Percentiles rank a stretch among this genome's conserved stretches.
These are phyloP conservation scores for Eucalyptus camaldulensis DNA, from an alignment of 345 rosid genomes.

Conservation along the genomic window DNA sequence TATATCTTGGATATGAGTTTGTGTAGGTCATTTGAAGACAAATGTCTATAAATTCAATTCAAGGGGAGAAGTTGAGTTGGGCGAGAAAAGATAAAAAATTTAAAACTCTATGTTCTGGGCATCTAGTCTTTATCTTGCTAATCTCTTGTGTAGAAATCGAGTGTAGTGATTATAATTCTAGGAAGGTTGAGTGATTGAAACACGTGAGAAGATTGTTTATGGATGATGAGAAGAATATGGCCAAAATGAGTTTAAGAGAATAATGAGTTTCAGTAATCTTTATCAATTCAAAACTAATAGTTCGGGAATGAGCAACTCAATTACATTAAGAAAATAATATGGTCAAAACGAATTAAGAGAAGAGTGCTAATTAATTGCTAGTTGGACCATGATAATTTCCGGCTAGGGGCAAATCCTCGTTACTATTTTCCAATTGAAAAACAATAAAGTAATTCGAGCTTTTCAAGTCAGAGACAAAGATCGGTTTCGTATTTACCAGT, in stretches of 20 bases:
- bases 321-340: background rate
- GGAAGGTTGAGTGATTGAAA: background rate
- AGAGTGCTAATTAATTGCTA: background rate
- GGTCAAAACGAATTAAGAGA: background rate
- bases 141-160: background rate
- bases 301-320: background rate
- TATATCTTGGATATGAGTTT: background rate
- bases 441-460: background rate
- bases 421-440: background rate
- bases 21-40: background rate
- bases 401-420: background rate
- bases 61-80: background rate
- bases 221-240: background rate
- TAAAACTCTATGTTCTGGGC: background rate
- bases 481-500: background rate
- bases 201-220: background rate
- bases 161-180: background rate
- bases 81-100: background rate
- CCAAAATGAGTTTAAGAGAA: background rate
- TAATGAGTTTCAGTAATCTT: background rate
- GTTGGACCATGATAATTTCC: background rate
- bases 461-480: background rate
- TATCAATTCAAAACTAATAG: background rate
- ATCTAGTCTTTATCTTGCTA: background rate
- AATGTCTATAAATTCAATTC: background rate